These are phyloP conservation scores for Biscogniauxia marginata DNA, from an alignment of 2,329 filamentous ascomycete species.

Conservation along the genomic window DNA sequence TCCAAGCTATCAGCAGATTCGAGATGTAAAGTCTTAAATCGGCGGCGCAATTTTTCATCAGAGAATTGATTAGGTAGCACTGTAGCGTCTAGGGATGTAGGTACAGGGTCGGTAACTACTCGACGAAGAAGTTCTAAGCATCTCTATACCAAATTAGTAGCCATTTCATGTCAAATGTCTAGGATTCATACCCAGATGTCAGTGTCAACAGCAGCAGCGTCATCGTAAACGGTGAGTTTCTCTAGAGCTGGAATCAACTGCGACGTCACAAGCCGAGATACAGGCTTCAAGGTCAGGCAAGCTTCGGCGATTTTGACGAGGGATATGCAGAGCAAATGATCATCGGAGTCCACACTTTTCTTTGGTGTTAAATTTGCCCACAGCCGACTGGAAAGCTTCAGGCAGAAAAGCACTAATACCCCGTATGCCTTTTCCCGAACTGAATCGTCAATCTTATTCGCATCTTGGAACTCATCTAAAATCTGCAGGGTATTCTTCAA, in stretches of 20 bases:
- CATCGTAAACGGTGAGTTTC: constrained; percentile 34
- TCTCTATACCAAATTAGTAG: constrained; percentile 28
- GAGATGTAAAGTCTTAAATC: constrained; percentile 22
- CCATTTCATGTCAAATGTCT: constrained; percentile 9
- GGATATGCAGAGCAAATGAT: constrained; percentile 37
- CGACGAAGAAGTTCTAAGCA: constrained; percentile 31
- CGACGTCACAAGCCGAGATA: constrained; percentile 41
- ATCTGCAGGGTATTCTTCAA: constrained; percentile 40
- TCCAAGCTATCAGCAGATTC: constrained; percentile 2
- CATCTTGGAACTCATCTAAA: constrained; percentile 12
- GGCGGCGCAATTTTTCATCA: constrained; percentile 24
- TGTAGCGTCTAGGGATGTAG: constrained; percentile 15
- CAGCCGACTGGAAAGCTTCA: constrained; percentile 38
- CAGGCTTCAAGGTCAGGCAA: constrained; percentile 30
- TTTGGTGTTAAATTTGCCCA: constrained; percentile 26
- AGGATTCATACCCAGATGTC: constrained; percentile 41
- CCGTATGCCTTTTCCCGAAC: constrained; percentile 38
- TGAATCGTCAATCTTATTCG: constrained; percentile 11
- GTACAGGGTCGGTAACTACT: constrained; percentile 18
- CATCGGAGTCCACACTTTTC: constrained; percentile 29
- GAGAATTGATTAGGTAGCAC: constrained; percentile 25
- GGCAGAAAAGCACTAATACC: constrained; percentile 42
- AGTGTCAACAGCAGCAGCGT: constrained; percentile 32
- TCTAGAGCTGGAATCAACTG: constrained; percentile 44
- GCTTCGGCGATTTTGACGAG: constrained; percentile 39